Evolutionary conservation across 306 rosid genomes (phyloP), one percentile per base, ranked within the genome.

Genomic region (Notholithocarpus densiflorus): DNA sequence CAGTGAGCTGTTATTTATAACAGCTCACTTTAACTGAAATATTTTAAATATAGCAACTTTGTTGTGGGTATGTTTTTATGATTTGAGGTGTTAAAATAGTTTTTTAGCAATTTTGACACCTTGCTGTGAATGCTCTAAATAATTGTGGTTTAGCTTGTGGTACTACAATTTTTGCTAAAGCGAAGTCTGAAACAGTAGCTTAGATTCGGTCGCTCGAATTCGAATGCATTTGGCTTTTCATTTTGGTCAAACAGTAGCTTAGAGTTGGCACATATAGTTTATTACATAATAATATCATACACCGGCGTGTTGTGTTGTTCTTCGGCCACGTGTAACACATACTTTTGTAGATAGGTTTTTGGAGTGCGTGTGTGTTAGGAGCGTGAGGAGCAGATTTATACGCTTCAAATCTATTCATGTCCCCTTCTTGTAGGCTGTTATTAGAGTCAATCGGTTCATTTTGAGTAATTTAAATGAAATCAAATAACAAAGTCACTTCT

Each of bases 331-430:
- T 79, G 71, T 66, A 15, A 3, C 0, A 43, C 43, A 9, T 2
- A 56, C 34, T 26, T 69, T 75, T 51, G 37, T 51, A 20, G 19
- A 20, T 6, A 32, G 8, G 14, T 9, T 29, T 57, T 62, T 17
- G 7, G 10, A 3, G 20, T 45, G 48, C 84, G 80, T 69, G 79
- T 81, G 82, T 78, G 91, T 77, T 86, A n/a, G 82, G 84, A 4
- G 70, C 79, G 18, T 21, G 72, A 90, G 94, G 84, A 84, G 79
- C 97, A 89, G n/a, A 71, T 82, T 86, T 62, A 40, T 69, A 45
- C 77, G 1, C 57, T 75, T 74, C 74, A 71, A 37, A 80, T 75
- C 74, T 2, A 3, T 75, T 62, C 31, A 21, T 43, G 52, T 52
- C 37, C 37, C 6, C 74, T 21, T 81, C 82, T 45, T 34, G 23